Conservation (phyloP, 169 alveolate species). For the Babesia microti region DNA sequence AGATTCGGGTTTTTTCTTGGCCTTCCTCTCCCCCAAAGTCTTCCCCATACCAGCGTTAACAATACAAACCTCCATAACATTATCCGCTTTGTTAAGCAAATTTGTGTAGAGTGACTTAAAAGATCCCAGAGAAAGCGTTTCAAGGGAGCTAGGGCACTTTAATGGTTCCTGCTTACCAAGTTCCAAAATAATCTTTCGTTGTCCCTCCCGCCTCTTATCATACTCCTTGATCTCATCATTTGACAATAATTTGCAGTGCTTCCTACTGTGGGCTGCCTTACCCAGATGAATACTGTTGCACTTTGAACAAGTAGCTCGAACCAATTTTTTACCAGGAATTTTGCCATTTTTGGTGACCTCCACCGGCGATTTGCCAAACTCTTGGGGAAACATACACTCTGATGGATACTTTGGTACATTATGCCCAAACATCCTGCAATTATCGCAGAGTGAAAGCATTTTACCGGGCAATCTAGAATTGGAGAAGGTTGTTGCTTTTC, state of each 20-base stretch:
- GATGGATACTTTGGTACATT: conserved; percentile 51
- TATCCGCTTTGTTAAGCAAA: conserved; percentile 48
- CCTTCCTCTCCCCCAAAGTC: conserved; percentile 12
- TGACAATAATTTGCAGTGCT: conserved; percentile 56
- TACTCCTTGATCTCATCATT: conserved; percentile 60
- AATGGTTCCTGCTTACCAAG: conserved; percentile 10
- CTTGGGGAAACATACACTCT: conserved; percentile 56
- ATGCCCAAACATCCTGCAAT: conserved; percentile 60
- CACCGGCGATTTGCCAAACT: conserved; percentile 44
- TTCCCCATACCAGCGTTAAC: no score
- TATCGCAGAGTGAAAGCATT: conserved; percentile 53
- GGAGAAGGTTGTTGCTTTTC: conserved; percentile 48
- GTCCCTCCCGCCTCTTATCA: conserved; percentile 42
- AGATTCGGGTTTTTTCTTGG: conserved; percentile 3
- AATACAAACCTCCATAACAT: conserved; percentile 41
- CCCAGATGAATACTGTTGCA: conserved; percentile 42
- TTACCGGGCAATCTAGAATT: conserved; percentile 46
- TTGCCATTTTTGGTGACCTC: conserved; percentile 19
- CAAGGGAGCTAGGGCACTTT: conserved; percentile 24
- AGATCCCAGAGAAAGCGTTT: conserved; percentile 30
- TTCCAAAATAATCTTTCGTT: conserved; percentile 14
- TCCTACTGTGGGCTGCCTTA: conserved; percentile 50
- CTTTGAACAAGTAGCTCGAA: conserved; percentile 39
- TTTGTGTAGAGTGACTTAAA: conserved; percentile 44
- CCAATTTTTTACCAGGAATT: conserved; percentile 2